Evolutionary conservation across 2,329 filamentous ascomycete genomes (phyloP).

Genomic region (Cladophialophora psammophila): DNA sequence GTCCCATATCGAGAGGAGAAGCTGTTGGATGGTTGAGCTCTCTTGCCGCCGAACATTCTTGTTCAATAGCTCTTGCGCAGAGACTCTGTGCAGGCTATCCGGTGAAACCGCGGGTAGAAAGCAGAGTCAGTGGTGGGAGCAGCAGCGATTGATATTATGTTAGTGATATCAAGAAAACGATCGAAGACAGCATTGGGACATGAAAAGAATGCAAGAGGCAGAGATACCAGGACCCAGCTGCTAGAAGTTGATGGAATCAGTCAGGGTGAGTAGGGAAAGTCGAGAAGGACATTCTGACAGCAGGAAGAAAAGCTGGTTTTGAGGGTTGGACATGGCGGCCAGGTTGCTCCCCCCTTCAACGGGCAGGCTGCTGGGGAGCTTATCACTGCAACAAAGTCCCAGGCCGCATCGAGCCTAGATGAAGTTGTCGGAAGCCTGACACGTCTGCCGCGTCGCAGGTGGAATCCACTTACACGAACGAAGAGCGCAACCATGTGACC

Average conservation of each 20-base stretch:
- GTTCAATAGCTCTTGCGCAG: neutral
- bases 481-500: conserved; percentile 32
- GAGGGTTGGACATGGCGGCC: conserved; percentile 23
- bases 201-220: conserved; percentile 14
- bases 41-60: conserved; percentile 35
- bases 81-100: neutral
- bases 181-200: conserved; percentile 6
- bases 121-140: neutral
- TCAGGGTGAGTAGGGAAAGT: conserved; percentile 14
- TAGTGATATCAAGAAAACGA: conserved; percentile 5
- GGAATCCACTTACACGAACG: conserved; percentile 10
- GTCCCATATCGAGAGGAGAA: conserved; percentile 53
- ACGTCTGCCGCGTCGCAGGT: conserved; percentile 26
- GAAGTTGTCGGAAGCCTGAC: conserved; percentile 21
- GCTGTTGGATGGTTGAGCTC: conserved; percentile 45
- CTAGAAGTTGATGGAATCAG: conserved; percentile 26
- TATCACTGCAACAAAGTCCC: conserved; percentile 8
- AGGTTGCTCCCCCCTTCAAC: conserved; percentile 5
- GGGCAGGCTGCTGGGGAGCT: conserved; percentile 17
- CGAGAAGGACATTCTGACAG: conserved; percentile 19
- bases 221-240: conserved; percentile 22
- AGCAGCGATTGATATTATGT: conserved; percentile 4
- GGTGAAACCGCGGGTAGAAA: neutral
- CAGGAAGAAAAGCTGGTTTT: conserved; percentile 26
- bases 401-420: conserved; percentile 25